phyloP scores from a whole-genome alignment of 1,284 basidiomycete species.

The Fomitopsis betulina region DNA sequence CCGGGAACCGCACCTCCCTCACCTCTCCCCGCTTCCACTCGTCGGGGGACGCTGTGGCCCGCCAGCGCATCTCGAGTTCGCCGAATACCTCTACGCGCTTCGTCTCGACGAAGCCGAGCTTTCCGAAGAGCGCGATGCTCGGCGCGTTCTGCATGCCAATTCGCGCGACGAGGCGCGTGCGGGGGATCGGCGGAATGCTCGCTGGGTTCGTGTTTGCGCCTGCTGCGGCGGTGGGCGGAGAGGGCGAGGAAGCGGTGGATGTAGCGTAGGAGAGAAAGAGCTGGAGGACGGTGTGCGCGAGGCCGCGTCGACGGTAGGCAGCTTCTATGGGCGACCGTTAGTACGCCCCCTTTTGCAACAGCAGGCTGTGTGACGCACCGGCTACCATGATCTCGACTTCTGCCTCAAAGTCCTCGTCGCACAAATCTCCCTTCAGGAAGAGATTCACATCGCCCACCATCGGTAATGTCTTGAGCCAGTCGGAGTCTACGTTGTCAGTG shows the following conservation, averaged over 20 bases:
- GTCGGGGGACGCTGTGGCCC: neutral
- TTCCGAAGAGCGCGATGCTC: conserved; percentile 60
- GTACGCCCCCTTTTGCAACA: neutral
- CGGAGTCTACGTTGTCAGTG: conserved; percentile 16
- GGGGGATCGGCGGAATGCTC: conserved; percentile 29
- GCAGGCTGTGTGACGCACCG: conserved; percentile 31
- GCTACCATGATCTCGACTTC: conserved; percentile 87
- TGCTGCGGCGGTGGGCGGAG: conserved; percentile 11
- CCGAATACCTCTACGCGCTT: conserved; percentile 68
- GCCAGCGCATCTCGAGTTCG: conserved; percentile 65
- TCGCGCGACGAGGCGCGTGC: conserved; percentile 45
- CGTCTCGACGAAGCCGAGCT: conserved; percentile 62
- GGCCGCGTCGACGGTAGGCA: conserved; percentile 58
- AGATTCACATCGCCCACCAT: conserved; percentile 96
- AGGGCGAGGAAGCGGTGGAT: conserved; percentile 16
- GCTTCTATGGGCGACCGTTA: conserved; percentile 39
- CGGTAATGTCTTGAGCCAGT: conserved; percentile 38
- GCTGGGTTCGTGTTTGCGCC: neutral
- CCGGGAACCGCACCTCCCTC: neutral
- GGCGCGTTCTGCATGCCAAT: conserved; percentile 49
- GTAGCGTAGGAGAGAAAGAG: conserved; percentile 66
- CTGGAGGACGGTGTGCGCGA: conserved; percentile 60
- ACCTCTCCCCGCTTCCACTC: conserved; percentile 9
- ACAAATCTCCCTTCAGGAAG: conserved; percentile 63
- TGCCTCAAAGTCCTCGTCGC: conserved; percentile 45